Percentiles rank a stretch among this genome's conserved stretches.
These are phyloP conservation scores for Chloromonas sp. DNA, from an alignment of 163 green algal species.

Conservation along the genomic window DNA sequence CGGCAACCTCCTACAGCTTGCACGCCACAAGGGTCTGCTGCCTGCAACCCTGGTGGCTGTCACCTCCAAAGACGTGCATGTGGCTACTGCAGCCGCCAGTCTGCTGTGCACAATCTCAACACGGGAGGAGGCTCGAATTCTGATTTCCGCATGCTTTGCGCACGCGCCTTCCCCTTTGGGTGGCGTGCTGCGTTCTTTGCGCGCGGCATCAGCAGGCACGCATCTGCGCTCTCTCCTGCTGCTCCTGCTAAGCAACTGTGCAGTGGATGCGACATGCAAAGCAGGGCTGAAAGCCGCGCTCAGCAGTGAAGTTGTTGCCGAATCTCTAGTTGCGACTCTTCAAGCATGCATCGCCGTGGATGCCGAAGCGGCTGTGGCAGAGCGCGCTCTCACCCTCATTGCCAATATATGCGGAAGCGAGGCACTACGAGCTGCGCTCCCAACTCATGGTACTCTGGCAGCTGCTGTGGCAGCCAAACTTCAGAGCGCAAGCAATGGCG, in stretches of 20 bases:
- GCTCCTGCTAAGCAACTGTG: conserved; percentile 48
- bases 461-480: neutral
- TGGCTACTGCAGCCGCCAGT: conserved; percentile 11
- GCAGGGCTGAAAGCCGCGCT: conserved; percentile 20
- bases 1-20: conserved; percentile 32
- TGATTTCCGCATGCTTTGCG: conserved; percentile 23
- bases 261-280: conserved; percentile 28
- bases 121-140: conserved; percentile 20
- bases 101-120: conserved; percentile 44
- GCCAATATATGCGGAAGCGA: conserved; percentile 48
- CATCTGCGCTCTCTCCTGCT: conserved; percentile 25
- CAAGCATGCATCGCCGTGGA: neutral
- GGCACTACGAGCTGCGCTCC: conserved; percentile 14
- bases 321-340: neutral
- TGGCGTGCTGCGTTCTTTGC: neutral
- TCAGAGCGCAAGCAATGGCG: too few species aligned
- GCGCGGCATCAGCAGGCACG: conserved; percentile 9
- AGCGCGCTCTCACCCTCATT: conserved; percentile 34
- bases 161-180: neutral
- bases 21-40: conserved; percentile 19
- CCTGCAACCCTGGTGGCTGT: conserved; percentile 2
- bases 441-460: conserved; percentile 2
- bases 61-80: neutral
- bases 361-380: conserved; percentile 17
- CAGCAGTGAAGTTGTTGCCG: neutral